Conservation (phyloP, 139 green algal species). For the Chlorella sp. region DNA sequence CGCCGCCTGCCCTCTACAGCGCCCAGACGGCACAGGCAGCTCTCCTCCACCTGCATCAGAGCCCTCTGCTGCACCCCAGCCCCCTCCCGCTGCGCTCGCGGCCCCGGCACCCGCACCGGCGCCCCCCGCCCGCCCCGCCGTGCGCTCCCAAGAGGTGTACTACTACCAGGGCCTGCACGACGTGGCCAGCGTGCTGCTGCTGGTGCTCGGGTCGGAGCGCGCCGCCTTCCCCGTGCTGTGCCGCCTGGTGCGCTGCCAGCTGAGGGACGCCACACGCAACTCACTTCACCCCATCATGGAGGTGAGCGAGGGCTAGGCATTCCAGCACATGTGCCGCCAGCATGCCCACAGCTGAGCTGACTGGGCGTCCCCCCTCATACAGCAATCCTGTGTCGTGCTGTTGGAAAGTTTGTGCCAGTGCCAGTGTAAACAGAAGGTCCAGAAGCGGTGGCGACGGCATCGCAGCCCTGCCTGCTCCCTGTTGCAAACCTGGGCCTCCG, state of each 20-base stretch:
- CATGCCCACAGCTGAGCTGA: too few species aligned
- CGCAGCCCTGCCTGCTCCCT: not conserved
- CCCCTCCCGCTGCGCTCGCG: not conserved
- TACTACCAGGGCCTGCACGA: constrained; percentile 92
- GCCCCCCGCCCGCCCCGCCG: not conserved
- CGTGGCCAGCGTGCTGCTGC: constrained; percentile 78
- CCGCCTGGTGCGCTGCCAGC: constrained; percentile 42
- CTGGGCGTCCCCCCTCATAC: constrained; percentile 30
- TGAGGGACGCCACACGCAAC: constrained; percentile 72
- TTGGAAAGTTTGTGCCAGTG: not conserved
- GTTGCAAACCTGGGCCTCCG: too few species aligned
- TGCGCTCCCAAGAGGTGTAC: constrained; percentile 29
- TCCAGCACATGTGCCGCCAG: too few species aligned
- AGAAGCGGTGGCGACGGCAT: not conserved
- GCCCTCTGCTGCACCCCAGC: not conserved
- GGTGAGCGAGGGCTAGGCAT: constrained; percentile 7
- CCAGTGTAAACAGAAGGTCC: not conserved
- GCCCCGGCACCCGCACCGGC: not conserved
- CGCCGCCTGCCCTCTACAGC: too few species aligned
- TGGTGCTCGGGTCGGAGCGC: constrained; percentile 47
- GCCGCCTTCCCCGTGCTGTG: constrained; percentile 15
- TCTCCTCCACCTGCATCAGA: not conserved
- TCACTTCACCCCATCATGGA: constrained; percentile 47
- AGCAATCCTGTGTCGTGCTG: not conserved
- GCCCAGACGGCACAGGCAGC: too few species aligned